phyloP scores from a whole-genome alignment of 495 filamentous ascomycete species.

The Stereocaulon alpinum region DNA sequence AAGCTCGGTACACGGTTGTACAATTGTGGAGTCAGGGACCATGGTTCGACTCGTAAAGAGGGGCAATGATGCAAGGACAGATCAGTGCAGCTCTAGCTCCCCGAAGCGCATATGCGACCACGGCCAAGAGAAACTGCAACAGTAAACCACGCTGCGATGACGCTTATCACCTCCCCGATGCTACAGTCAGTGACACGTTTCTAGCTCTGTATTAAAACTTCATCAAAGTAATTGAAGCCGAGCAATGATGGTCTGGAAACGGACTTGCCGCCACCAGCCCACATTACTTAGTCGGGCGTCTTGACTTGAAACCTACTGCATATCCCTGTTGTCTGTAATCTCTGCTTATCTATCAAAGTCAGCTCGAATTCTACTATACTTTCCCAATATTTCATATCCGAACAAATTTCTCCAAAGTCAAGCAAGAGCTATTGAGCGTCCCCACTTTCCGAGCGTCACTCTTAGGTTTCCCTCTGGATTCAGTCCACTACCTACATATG shows the following conservation, averaged over 20 bases:
- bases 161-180: neutral
- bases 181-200: neutral
- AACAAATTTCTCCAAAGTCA: neutral
- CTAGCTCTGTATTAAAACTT: neutral
- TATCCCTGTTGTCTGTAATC: neutral
- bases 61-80: slow-evolving; percentile 3
- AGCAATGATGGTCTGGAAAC: neutral
- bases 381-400: no score
- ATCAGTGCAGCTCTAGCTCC: neutral
- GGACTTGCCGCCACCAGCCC: neutral
- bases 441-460: no score
- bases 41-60: neutral
- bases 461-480: neutral
- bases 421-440: neutral
- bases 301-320: neutral
- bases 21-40: neutral
- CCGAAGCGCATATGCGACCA: slow-evolving; percentile 2
- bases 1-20: no score
- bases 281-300: neutral
- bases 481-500: no score
- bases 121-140: neutral
- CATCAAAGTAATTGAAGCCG: neutral
- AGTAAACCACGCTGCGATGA: neutral
- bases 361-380: no score
- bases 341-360: neutral